phyloP scores from a whole-genome alignment of 2,329 filamentous ascomycete species.

The Macroventuria anomochaeta region DNA sequence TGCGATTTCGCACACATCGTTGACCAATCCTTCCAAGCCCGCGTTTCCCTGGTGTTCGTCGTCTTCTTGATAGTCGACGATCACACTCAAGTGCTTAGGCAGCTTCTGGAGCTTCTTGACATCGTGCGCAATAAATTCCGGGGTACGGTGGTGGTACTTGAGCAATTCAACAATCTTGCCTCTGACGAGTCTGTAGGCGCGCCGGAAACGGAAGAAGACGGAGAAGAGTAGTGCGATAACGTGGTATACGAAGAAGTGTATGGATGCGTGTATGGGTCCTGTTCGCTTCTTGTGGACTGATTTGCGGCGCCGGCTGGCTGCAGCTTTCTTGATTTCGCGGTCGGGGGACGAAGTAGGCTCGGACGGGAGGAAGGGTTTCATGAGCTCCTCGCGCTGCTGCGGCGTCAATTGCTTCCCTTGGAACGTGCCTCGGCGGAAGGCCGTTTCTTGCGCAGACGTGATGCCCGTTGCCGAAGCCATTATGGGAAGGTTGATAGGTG shows the following conservation, averaged over 20 bases:
- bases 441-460: slow-evolving; percentile 37
- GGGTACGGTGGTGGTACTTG: slow-evolving; percentile 94
- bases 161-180: slow-evolving; percentile 81
- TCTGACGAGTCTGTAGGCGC: slow-evolving; percentile 77
- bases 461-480: slow-evolving; percentile 45
- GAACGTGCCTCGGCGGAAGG: slow-evolving; percentile 44
- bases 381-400: slow-evolving; percentile 58
- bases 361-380: slow-evolving; percentile 61
- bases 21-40: slow-evolving; percentile 81
- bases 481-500: slow-evolving; percentile 20
- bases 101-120: slow-evolving; percentile 75
- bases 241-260: slow-evolving; percentile 72
- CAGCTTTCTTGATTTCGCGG: slow-evolving; percentile 14
- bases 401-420: slow-evolving; percentile 52
- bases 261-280: slow-evolving; percentile 64
- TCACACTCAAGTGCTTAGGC: slow-evolving; percentile 86
- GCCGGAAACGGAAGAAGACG: slow-evolving; percentile 81
- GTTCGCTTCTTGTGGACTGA: slow-evolving; percentile 53
- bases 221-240: slow-evolving; percentile 83
- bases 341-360: slow-evolving; percentile 41
- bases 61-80: slow-evolving; percentile 73
- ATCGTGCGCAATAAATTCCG: slow-evolving; percentile 89
- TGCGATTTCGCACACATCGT: slow-evolving; percentile 88
- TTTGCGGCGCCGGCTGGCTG: slow-evolving; percentile 24
- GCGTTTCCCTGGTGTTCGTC: slow-evolving; percentile 69